Conservation (phyloP, 2,329 filamentous ascomycete genomes). For the Arthroderma sp. region DNA sequence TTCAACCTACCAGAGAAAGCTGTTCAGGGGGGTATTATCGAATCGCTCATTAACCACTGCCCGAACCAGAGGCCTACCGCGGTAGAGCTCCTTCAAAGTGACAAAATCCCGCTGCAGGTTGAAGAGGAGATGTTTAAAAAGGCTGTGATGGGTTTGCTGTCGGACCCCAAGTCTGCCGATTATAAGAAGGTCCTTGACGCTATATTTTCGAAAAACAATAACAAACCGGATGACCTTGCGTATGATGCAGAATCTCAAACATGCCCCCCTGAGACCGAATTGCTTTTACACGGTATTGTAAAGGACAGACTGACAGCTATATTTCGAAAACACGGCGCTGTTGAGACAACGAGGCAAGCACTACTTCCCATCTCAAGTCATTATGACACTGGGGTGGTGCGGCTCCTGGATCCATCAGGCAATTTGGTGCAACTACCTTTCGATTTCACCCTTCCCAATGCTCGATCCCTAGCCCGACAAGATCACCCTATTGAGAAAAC, state of each 20-base stretch:
- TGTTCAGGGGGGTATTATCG: conserved; percentile 62
- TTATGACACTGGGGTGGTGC: conserved; percentile 62
- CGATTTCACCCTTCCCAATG: conserved; percentile 80
- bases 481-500: conserved; percentile 56
- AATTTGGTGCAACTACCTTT: conserved; percentile 90
- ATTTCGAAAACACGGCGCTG: conserved; percentile 78
- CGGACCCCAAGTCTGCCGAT: conserved; percentile 72
- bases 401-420: conserved; percentile 68
- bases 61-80: conserved; percentile 74
- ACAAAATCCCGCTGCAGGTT: conserved; percentile 78
- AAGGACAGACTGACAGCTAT: conserved; percentile 63
- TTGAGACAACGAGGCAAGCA: conserved; percentile 61
- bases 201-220: conserved; percentile 63
- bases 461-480: conserved; percentile 61
- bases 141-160: conserved; percentile 60
- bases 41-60: conserved; percentile 66
- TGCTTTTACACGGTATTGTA: conserved; percentile 59
- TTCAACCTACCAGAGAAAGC: conserved; percentile 57
- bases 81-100: conserved; percentile 67
- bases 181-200: conserved; percentile 82
- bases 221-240: conserved; percentile 66
- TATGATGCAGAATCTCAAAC: conserved; percentile 56
- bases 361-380: conserved; percentile 73
- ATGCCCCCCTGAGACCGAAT: conserved; percentile 35
- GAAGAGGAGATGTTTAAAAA: conserved; percentile 83